Percentiles rank a stretch among this genome's conserved stretches.
Conservation (phyloP, 228 moss, liverwort and hornwort genomes). For the Sphagnum magellanicum region DNA sequence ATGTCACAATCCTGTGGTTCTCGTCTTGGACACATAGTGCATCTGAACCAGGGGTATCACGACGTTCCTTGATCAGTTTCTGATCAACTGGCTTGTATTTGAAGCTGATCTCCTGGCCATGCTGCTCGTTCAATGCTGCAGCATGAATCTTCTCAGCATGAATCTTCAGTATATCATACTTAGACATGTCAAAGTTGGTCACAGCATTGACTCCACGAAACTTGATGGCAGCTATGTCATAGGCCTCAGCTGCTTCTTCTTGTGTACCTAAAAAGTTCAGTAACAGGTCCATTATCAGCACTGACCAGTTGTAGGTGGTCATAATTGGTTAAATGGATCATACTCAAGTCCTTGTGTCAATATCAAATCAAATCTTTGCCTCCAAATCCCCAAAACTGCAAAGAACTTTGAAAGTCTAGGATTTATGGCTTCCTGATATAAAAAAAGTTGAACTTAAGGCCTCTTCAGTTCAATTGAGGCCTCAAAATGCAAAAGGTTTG, state of each 20-base stretch:
- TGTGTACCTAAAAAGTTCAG: slow-evolving; percentile 61
- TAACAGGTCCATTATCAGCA: too few relatives aligned
- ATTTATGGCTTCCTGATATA: too few relatives aligned
- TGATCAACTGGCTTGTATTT: slow-evolving; percentile 26
- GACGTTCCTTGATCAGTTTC: slow-evolving; percentile 11
- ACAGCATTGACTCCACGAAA: slow-evolving; percentile 96
- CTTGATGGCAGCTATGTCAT: slow-evolving; percentile 97
- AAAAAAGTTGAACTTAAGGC: too few relatives aligned
- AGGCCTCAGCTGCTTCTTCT: slow-evolving; percentile 97
- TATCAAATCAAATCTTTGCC: too few relatives aligned
- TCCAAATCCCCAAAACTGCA: too few relatives aligned
- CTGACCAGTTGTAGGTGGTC: too few relatives aligned
- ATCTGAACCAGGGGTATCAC: slow-evolving; percentile 20
- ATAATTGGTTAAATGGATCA: too few relatives aligned
- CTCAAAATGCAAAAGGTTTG: too few relatives aligned
- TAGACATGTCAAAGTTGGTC: slow-evolving; percentile 98
- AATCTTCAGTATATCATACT: slow-evolving; percentile 89
- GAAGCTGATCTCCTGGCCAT: slow-evolving; percentile 31
- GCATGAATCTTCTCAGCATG: slow-evolving; percentile 34
- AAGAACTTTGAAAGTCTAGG: too few relatives aligned
- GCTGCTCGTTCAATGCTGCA: slow-evolving; percentile 46
- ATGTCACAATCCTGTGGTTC: slow-evolving; percentile 27
- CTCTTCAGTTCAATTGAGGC: too few relatives aligned
- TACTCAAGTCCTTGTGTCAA: too few relatives aligned
- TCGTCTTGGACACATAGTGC: slow-evolving; percentile 39